phyloP scores from a whole-genome alignment of 1,139 yeast genomes.

The Debaryomyces robertsiae region DNA sequence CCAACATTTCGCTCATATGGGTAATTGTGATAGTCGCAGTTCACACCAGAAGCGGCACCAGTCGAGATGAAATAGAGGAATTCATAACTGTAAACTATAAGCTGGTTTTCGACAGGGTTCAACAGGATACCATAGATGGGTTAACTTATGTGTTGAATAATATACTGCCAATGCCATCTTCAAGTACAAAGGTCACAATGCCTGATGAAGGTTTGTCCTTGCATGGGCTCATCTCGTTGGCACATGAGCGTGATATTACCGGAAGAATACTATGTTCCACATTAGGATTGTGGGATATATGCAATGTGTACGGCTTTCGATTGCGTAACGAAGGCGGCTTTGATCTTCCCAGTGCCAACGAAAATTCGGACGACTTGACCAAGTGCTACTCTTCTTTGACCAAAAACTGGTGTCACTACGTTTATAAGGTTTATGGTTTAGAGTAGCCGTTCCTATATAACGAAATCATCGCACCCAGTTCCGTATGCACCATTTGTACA shows the following conservation, averaged over 20 bases:
- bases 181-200: background rate
- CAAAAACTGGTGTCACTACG: slow-evolving; percentile 19
- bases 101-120: slow-evolving; percentile 7
- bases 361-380: slow-evolving; percentile 3
- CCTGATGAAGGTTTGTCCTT: slow-evolving; percentile 14
- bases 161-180: slow-evolving; percentile 9
- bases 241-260: slow-evolving; percentile 26
- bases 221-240: slow-evolving; percentile 18
- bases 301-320: slow-evolving; percentile 23
- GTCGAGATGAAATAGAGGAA: slow-evolving; percentile 6
- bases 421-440: slow-evolving; percentile 25
- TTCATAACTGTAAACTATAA: slow-evolving; percentile 13
- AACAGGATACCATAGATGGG: slow-evolving; percentile 15
- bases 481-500: no score
- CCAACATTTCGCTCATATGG: slow-evolving; percentile 25
- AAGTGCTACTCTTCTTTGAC: slow-evolving; percentile 11
- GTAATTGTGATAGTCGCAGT: slow-evolving; percentile 22
- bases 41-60: slow-evolving; percentile 9
- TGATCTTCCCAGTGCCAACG: background rate
- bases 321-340: slow-evolving; percentile 14
- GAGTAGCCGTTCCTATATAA: no score
- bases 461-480: no score
- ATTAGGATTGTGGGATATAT: slow-evolving; percentile 38
- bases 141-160: slow-evolving; percentile 22
- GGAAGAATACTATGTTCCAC: slow-evolving; percentile 33